Percentiles rank a stretch among this genome's conserved stretches.
Conservation (phyloP, 805 yeast genomes). For the Kodamaea sagamina region DNA sequence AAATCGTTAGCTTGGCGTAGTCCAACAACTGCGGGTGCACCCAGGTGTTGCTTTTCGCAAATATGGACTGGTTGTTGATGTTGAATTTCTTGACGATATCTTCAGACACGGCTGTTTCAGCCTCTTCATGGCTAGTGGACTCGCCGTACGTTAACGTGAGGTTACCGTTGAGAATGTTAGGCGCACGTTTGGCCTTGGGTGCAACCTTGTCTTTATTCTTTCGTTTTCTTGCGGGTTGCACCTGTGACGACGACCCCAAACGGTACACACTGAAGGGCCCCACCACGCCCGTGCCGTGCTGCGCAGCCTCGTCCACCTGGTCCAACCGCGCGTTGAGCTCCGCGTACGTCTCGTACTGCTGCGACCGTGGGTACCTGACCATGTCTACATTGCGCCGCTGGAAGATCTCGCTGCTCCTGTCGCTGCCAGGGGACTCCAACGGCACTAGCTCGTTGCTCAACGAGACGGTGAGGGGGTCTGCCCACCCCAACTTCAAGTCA, state of each 20-base stretch:
- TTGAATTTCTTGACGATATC: constrained; percentile 3
- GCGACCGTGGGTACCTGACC: constrained; percentile 38
- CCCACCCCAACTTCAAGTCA: constrained; percentile 50
- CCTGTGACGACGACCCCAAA: neutral
- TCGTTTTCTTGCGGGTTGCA: neutral
- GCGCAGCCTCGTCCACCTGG: constrained; percentile 23
- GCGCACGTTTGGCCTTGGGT: neutral
- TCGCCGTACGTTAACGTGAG: constrained; percentile 4
- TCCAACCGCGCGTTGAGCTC: constrained; percentile 43
- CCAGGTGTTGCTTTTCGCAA: constrained; percentile 31
- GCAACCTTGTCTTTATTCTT: neutral
- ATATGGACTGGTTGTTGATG: constrained; percentile 18
- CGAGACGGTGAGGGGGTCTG: constrained; percentile 39
- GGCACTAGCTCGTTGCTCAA: constrained; percentile 21
- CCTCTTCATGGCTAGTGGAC: neutral
- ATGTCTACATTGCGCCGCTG: constrained; percentile 50
- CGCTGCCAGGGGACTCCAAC: constrained; percentile 20
- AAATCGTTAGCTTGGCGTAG: constrained; percentile 40
- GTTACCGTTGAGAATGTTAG: constrained; percentile 8
- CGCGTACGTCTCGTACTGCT: constrained; percentile 39
- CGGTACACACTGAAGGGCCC: constrained; percentile 11
- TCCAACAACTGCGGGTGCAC: constrained; percentile 38
- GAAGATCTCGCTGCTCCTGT: constrained; percentile 27
- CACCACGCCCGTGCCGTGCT: neutral
- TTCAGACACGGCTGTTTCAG: neutral